Percentiles rank a stretch among this genome's conserved stretches.
phyloP scores from a whole-genome alignment of 306 rosid genomes.

The Spatholobus suberectus region DNA sequence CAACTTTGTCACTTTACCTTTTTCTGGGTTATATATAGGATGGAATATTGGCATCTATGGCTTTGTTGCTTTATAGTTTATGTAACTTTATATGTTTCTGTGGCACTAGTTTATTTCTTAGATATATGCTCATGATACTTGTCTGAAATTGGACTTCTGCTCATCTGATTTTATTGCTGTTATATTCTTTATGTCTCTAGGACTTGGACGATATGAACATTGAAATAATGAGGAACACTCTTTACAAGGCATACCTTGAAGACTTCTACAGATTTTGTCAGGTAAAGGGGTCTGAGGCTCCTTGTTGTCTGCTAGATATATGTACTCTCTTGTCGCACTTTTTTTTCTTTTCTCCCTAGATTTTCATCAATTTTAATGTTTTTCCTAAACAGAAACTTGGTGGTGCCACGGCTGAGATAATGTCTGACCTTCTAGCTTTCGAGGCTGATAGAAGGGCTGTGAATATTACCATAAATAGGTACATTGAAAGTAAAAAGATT shows the following conservation, averaged over 20 bases:
- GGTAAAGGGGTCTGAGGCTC: conserved; percentile 53
- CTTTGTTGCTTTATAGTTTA: background rate
- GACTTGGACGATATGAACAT: conserved; percentile 99
- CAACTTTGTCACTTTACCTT: background rate
- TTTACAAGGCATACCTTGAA: conserved; percentile 98
- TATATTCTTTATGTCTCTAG: conserved; percentile 45
- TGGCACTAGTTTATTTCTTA: conserved; percentile 18
- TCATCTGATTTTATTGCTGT: conserved; percentile 14
- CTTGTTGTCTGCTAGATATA: background rate
- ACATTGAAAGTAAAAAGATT: conserved; percentile 18
- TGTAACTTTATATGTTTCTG: background rate
- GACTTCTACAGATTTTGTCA: conserved; percentile 95
- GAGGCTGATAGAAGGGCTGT: conserved; percentile 99
- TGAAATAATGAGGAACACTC: conserved; percentile 98
- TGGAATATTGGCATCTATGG: background rate
- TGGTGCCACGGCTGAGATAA: conserved; percentile 96
- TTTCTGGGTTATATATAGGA: background rate
- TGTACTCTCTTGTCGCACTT: background rate
- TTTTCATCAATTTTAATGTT: conserved; percentile 44
- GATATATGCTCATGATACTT: conserved; percentile 14
- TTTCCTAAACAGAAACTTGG: conserved; percentile 80
- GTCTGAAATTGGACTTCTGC: conserved; percentile 19
- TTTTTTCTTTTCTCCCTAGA: background rate
- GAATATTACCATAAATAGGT: conserved; percentile 94
- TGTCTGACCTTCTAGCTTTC: conserved; percentile 97